These are phyloP conservation scores for Porodaedalea pini DNA, from an alignment of 1,284 basidiomycete genomes.

Conservation along the genomic window DNA sequence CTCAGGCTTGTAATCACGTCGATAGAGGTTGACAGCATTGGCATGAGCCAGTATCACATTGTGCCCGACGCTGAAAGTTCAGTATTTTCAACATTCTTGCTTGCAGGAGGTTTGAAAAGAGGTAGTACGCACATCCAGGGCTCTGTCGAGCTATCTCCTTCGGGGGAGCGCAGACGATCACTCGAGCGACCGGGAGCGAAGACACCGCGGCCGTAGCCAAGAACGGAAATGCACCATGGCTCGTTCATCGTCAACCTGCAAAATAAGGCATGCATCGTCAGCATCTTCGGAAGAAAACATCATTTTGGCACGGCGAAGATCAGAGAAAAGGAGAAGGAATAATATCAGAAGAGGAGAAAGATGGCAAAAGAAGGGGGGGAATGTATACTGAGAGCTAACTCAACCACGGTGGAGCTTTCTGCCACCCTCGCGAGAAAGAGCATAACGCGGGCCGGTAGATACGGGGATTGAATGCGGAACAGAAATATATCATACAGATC, in stretches of 20 bases:
- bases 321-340: background rate
- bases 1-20: constrained; percentile 50
- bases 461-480: background rate
- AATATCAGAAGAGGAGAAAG: too few relatives aligned
- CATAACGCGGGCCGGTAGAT: background rate
- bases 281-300: background rate
- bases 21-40: constrained; percentile 60
- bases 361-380: background rate
- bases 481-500: background rate
- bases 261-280: background rate
- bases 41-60: constrained; percentile 68
- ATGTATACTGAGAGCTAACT: background rate
- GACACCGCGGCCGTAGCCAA: constrained; percentile 63
- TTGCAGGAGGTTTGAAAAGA: background rate
- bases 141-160: constrained; percentile 62
- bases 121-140: constrained; percentile 59
- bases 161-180: constrained; percentile 39
- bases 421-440: background rate
- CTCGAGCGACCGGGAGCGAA: constrained; percentile 70
- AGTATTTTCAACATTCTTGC: background rate
- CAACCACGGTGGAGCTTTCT: background rate
- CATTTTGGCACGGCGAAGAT: background rate
- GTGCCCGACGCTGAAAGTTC: constrained; percentile 55
- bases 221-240: constrained; percentile 68
- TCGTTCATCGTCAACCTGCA: constrained; percentile 68